Evolutionary conservation across 2,329 filamentous ascomycete genomes (phyloP), one percentile per base, ranked within the genome.

Genomic region (Fusarium albidum): DNA sequence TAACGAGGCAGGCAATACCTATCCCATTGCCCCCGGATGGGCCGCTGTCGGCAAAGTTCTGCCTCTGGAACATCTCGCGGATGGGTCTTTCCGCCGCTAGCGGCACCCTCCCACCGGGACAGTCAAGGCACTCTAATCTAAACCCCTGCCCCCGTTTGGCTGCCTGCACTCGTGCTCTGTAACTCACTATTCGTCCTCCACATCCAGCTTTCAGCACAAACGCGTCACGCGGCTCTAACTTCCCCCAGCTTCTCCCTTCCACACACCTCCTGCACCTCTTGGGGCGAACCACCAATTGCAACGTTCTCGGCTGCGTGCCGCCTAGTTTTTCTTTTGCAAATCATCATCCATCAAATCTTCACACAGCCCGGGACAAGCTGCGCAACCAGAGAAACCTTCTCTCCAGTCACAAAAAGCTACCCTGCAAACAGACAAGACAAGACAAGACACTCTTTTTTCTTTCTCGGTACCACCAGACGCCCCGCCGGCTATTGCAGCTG

Each of bases 171-270:
- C 25, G 34, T 39, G 33, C 33, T 18, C 15, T 15, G 14, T 15
- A 35, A 17, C 40, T 40, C n/a, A n/a, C n/a, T n/a, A n/a, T n/a
- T n/a, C 9, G 25, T 37, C 42, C 35, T 40, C 37, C 42, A 27
- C 21, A 25, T 34, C 37, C 15, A 21, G n/a, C 15, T 38, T 21
- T 38, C 32, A 37, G 41, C 42, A 26, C 32, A 31, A 31, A 55
- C 60, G 54, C 60, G 60, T 63, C 60, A 63, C 57, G 50, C 60
- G 60, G 33, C 43, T 55, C 31, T 44, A 52, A 42, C n/a, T n/a
- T n/a, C n/a, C n/a, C n/a, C n/a, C n/a, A n/a, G n/a, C n/a, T n/a
- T n/a, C n/a, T 46, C 62, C 48, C 42, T 63, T 57, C 52, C 59
- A 46, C 50, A 39, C 60, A 13, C 31, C 31, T 49, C 39, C 45